Evolutionary conservation across 169 alveolate genomes (phyloP), one percentile per base, ranked within the genome.

Genomic region (Theileria annulata): DNA sequence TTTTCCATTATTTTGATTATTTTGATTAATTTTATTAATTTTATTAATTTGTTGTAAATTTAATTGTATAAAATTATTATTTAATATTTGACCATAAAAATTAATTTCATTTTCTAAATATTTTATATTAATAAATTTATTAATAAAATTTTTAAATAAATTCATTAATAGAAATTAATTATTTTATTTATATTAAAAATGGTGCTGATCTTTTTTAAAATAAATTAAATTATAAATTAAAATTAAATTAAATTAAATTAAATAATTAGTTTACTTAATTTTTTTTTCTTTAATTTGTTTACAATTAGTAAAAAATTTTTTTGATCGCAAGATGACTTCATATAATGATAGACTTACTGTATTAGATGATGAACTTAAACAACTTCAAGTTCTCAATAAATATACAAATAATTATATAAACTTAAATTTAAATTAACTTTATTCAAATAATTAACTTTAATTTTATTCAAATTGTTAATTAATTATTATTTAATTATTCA

Each of bases 291-390:
- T 62, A 60, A 60, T 15, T 30, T 30, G 6, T 15, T 62, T 21
- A 8, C 25, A 28, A 37, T 23, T 62, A 9, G 23, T n/a, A 62
- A 28, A 62, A 23, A 28, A 62, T 62, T 15, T 27, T 31, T 37
- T 4, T 54, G 27, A 80, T 80, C 81, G 82, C 88, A 80, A 71
- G 28, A 80, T 80, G 88, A 37, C 51, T 27, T 72, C 75, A 48
- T 72, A 73, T 19, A 77, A 66, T 42, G 83, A 35, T n/a, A 42
- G 75, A n/a, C 67, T 80, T 15, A 69, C 69, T 66, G 69, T 80
- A 48, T 71, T 80, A 54, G 88, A 80, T 48, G 88, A 80, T 72
- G 88, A 80, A 63, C 82, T 80, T n/a, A 80, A 80, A 71, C 75
- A 59, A 33, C 77, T 80, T 10, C 83, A 73, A 82, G 88, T 80